Conservation (phyloP, 805 yeast species). For the Vanderwaltozyma tropicalis region DNA sequence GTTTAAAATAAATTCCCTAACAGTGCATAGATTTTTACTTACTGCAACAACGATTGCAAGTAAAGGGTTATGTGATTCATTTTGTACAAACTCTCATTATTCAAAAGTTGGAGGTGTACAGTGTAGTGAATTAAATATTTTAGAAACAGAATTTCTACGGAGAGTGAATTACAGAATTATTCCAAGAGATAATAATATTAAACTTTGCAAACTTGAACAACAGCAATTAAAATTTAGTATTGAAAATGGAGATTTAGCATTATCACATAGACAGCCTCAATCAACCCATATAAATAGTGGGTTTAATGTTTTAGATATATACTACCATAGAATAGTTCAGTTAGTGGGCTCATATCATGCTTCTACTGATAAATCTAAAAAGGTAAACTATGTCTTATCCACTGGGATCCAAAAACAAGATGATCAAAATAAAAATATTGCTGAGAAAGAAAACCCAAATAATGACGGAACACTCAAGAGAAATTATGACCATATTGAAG, state of each 20-base stretch:
- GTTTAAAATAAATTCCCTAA: slow-evolving; percentile 79
- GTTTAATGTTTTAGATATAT: slow-evolving; percentile 36
- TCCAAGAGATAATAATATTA: slow-evolving; percentile 38
- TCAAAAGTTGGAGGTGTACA: slow-evolving; percentile 95
- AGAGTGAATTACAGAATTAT: slow-evolving; percentile 71
- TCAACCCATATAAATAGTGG: slow-evolving; percentile 17
- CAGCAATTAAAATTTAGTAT: slow-evolving; percentile 12
- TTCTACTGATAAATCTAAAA: slow-evolving; percentile 20
- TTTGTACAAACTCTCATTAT: slow-evolving; percentile 87
- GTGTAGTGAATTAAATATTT: slow-evolving; percentile 66
- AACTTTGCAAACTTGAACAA: slow-evolving; percentile 30
- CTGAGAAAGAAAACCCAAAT: background rate
- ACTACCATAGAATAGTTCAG: slow-evolving; percentile 40
- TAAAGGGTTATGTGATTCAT: slow-evolving; percentile 86
- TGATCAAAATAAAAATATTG: background rate
- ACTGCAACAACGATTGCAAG: slow-evolving; percentile 88
- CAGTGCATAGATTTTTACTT: slow-evolving; percentile 83
- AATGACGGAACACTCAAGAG: background rate
- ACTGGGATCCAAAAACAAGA: background rate
- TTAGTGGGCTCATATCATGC: slow-evolving; percentile 35
- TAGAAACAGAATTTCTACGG: slow-evolving; percentile 78
- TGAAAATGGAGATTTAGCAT: slow-evolving; percentile 1
- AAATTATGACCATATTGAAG: background rate
- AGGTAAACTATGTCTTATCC: slow-evolving; percentile 14
- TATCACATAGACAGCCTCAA: background rate